Evolutionary conservation across 2,329 filamentous ascomycete species (phyloP).

Genomic region (Diplodia scrobiculata): DNA sequence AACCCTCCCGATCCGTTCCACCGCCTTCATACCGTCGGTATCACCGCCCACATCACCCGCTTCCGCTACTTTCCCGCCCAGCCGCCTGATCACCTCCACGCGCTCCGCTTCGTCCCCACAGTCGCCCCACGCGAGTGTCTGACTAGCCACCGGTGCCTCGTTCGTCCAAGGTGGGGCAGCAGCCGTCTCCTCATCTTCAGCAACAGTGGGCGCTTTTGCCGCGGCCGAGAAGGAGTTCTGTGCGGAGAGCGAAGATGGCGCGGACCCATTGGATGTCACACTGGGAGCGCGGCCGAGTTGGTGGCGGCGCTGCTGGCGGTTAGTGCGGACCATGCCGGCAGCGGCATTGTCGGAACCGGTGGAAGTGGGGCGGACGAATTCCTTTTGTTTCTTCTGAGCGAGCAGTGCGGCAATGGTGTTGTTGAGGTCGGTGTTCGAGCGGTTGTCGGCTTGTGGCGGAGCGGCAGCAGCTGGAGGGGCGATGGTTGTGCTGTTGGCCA

Average conservation of each 20-base stretch:
- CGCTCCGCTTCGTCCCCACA: constrained; percentile 41
- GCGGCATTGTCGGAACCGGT: constrained; percentile 10
- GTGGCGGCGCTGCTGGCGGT: constrained; percentile 16
- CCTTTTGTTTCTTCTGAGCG: constrained; percentile 30
- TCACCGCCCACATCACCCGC: constrained; percentile 30
- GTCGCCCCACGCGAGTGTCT: constrained; percentile 45
- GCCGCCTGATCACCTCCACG: constrained; percentile 42
- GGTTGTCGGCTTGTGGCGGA: constrained; percentile 1
- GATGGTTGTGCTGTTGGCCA: background rate
- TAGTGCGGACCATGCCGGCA: constrained; percentile 1
- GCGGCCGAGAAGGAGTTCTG: constrained; percentile 1
- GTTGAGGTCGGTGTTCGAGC: constrained; percentile 24
- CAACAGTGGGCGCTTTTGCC: background rate
- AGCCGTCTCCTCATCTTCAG: background rate
- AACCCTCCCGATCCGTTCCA: constrained; percentile 41
- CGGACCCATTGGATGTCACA: constrained; percentile 1
- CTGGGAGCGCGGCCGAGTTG: constrained; percentile 26
- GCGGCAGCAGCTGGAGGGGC: constrained; percentile 5
- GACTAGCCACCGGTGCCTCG: constrained; percentile 35
- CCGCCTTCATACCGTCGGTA: constrained; percentile 31
- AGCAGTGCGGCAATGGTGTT: constrained; percentile 32
- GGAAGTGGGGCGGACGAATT: constrained; percentile 8
- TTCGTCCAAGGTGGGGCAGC: constrained; percentile 1
- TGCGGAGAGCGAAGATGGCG: constrained; percentile 9
- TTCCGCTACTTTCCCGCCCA: constrained; percentile 41